Evolutionary conservation across 106 monocot species (phyloP).

Genomic region (Dioscorea zingiberensis): DNA sequence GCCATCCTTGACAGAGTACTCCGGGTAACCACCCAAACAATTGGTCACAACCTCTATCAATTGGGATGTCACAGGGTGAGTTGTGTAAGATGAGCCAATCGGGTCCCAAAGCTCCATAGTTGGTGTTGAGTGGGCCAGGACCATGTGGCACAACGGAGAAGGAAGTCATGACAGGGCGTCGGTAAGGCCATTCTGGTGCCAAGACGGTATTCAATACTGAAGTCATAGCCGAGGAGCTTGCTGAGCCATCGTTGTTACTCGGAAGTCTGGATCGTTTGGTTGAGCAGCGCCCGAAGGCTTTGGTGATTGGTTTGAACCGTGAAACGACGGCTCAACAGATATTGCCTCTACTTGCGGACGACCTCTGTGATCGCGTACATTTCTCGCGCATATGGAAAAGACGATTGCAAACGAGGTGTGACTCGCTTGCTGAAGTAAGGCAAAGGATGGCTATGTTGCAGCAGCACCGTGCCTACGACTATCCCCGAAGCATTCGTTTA

Average conservation of each 20-base stretch:
- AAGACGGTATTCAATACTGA: background rate
- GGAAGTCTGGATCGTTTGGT: background rate
- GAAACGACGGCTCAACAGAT: background rate
- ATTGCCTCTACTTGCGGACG: background rate
- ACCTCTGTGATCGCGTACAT: background rate
- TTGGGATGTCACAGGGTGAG: no score
- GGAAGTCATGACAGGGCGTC: background rate
- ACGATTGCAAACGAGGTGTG: background rate
- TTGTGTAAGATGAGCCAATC: no score
- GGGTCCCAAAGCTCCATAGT: no score
- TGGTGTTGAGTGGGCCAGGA: no score
- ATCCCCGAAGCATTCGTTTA: background rate
- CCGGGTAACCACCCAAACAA: no score
- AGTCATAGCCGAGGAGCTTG: background rate
- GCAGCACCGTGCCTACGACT: background rate
- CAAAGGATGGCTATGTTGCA: background rate
- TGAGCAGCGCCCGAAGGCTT: background rate
- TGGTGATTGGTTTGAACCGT: background rate
- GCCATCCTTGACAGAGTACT: no score
- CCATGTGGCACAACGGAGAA: no score
- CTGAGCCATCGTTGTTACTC: background rate
- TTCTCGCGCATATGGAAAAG: background rate
- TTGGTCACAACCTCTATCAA: no score
- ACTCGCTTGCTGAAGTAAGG: background rate
- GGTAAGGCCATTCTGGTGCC: background rate